Base-by-base conservation (phyloP, 768 basidiomycete species). In the Tricholoma furcatifolium region DNA sequence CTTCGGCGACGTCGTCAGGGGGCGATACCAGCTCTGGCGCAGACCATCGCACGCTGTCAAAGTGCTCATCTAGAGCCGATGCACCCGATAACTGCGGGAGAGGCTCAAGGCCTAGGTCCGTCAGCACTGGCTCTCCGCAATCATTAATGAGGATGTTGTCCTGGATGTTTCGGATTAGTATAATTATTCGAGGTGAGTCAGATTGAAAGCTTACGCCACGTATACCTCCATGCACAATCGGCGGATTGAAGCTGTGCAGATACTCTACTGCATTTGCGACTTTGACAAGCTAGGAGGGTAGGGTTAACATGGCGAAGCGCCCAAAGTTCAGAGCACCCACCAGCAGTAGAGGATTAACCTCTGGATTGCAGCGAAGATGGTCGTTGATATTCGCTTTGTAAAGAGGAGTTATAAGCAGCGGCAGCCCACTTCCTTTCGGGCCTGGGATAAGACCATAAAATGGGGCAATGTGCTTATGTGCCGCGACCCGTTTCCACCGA, bases 141-240 rank as follows among this genome's bases (percentile, higher is more conserved):
- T 58, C 51, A 15, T 58, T 54, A n/a, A 70, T 61, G 15, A 63
- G 50, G 23, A 70, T 62, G 27, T 68, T 68, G 17, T 57, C 54
- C 66, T 67, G 23, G 2, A 21, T 27, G 27, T 27, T 27, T 27
- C 27, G 7, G 20, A 12, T n/a, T 9, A 45, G 14, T 2, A 31
- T n/a, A 12, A 40, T 35, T 17, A 15, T 20, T 23, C 8, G 9
- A 14, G 1, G 24, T 8, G 21, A 41, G 35, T 10, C 40, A 4
- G 15, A 2, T 4, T 43, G 21, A 23, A 43, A 21, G 34, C 66
- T 45, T 55, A 70, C 68, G 12, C 66, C 65, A 41, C 59, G 59
- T 21, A 70, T 38, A 32, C 60, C 63, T 1, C 65, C 64, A 34
- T 70, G 70, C 3, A 63, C 47, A 9, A 69, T 59, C 2, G 65